Base-by-base conservation (phyloP, 2,329 filamentous ascomycete species). In the Didymella arachidicola region DNA sequence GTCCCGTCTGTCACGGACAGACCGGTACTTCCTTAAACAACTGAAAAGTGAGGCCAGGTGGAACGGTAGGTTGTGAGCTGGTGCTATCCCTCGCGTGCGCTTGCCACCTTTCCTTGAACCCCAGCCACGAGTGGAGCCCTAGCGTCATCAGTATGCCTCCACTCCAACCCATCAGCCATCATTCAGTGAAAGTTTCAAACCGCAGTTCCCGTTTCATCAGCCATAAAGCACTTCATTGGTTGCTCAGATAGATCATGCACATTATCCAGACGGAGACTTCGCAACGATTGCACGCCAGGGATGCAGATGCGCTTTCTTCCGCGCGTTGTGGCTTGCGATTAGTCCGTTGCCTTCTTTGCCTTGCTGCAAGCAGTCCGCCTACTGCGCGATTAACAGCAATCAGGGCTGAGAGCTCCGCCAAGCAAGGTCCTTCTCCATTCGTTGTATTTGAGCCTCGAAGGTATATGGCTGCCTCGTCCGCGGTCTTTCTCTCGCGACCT, bases 81-180 rank as follows among this genome's bases (percentile, higher is more conserved):
- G 18, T 30, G 30, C 11, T 27, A 14, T 18, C 14, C 26, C 25
- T 43, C 22, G 27, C 29, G 8, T 29, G 42, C 43, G n/a, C 42
- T 38, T 47, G 48, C 43, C 54, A 42, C 52, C 12, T 42, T 27
- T 19, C 16, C 34, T 38, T 38, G n/a, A 18, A 18, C 22, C 26
- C 26, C 10, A 26, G 34, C 19, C 47, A 7, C 36, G 1, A n/a
- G 4, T n/a, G 12, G 18, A 14, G 18, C 14, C 6, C 22, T 27
- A 42, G 39, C 22, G 22, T 42, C 39, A 26, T n/a, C 12, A 42
- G 22, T 26, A 42, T 42, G 39, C 39, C 22, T 42, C 22, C 7
- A 38, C 34, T 10, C n/a, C n/a, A 19, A 36, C 5, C 14, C 32
- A 36, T n/a, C 14, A 36, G n/a, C 32, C 32, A 36, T n/a, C 14